phyloP scores from a whole-genome alignment of 2,329 filamentous ascomycete species.

The Aspergillus jensenii region DNA sequence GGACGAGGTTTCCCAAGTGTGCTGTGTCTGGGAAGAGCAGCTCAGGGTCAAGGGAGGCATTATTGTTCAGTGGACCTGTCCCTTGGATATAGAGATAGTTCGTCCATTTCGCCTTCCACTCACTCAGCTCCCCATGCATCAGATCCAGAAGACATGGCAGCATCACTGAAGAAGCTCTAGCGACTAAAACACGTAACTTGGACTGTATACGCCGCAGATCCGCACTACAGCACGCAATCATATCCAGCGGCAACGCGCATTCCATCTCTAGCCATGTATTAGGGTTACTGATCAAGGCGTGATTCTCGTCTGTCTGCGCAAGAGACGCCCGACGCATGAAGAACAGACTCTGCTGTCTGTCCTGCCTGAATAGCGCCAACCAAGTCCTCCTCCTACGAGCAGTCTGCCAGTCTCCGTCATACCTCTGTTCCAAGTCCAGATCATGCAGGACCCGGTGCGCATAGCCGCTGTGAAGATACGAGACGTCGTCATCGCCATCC shows the following conservation, averaged over 20 bases:
- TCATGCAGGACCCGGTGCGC: background rate
- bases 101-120: background rate
- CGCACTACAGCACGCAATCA: background rate
- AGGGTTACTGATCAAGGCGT: background rate
- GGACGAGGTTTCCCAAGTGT: background rate
- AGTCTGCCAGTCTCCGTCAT: background rate
- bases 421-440: background rate
- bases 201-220: background rate
- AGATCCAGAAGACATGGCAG: background rate
- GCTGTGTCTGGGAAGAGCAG: background rate
- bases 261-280: background rate
- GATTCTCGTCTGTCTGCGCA: background rate
- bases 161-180: background rate
- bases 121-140: background rate
- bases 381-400: background rate
- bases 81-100: background rate
- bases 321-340: background rate
- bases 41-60: no score
- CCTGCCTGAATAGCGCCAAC: conserved; percentile 2
- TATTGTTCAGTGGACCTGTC: no score
- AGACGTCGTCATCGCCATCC: conserved; percentile 6
- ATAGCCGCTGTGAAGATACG: conserved; percentile 7
- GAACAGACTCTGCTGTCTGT: conserved; percentile 5
- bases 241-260: background rate
- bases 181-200: background rate